A percentile compares a stretch with the other conserved stretches of the same genome.
Evolutionary conservation across 2,329 filamentous ascomycete genomes (phyloP).

Genomic region (Stachybotrys chartarum): DNA sequence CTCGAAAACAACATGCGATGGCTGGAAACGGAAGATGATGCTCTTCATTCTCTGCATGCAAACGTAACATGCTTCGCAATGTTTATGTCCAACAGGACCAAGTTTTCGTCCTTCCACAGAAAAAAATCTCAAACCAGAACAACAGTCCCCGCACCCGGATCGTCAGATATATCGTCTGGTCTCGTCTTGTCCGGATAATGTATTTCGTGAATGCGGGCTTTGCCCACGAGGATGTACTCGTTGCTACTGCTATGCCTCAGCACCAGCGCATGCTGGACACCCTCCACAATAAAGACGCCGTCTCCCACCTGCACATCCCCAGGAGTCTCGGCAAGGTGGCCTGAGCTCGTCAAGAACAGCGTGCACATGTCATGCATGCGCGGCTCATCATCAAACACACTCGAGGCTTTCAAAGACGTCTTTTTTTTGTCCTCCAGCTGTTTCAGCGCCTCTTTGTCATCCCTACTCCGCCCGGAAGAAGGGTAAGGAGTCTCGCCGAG

Average conservation of each 20-base stretch:
- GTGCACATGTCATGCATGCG: not conserved
- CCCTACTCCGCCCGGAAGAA: not conserved
- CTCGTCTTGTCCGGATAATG: not conserved
- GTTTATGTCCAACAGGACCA: no score
- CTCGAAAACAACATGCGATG: no score
- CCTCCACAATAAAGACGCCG: not conserved
- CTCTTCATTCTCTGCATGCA: no score
- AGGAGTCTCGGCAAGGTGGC: not conserved
- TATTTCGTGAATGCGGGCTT: not conserved
- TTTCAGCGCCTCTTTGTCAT: not conserved
- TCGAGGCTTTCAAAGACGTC: not conserved
- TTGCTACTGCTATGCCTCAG: not conserved
- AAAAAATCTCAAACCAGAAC: not conserved
- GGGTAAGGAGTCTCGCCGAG: not conserved
- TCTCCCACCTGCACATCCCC: not conserved
- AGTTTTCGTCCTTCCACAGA: no score
- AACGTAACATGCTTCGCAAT: no score
- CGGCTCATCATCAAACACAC: not conserved
- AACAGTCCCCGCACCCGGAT: not conserved
- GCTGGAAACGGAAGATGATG: no score
- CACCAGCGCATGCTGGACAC: not conserved
- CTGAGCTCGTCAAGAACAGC: not conserved
- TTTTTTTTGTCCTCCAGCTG: not conserved
- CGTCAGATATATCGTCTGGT: not conserved
- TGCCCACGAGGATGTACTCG: not conserved